Evolutionary conservation across 2,329 filamentous ascomycete species (phyloP).

Genomic region (Lasiodiplodia theobromae): DNA sequence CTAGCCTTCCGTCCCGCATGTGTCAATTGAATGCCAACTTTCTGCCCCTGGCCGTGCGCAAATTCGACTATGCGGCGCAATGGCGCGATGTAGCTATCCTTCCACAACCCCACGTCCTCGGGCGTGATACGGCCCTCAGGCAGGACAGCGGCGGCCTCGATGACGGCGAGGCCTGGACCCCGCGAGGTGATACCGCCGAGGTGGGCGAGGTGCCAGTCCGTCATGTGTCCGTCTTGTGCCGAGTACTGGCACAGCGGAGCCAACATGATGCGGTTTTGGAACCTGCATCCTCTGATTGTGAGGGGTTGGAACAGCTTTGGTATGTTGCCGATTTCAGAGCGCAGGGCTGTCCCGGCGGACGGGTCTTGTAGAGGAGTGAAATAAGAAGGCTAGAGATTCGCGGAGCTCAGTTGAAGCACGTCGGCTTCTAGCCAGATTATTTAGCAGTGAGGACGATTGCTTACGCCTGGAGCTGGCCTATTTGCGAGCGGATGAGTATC

Average conservation of each 20-base stretch:
- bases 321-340: slow-evolving; percentile 54
- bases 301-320: slow-evolving; percentile 68
- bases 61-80: slow-evolving; percentile 77
- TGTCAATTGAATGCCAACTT: slow-evolving; percentile 79
- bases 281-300: slow-evolving; percentile 63
- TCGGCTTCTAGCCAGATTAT: neutral
- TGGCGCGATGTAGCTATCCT: slow-evolving; percentile 79
- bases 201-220: slow-evolving; percentile 82
- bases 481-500: neutral
- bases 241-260: slow-evolving; percentile 73
- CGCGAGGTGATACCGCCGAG: slow-evolving; percentile 78
- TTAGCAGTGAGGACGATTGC: neutral
- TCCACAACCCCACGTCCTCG: slow-evolving; percentile 81
- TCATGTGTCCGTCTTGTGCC: slow-evolving; percentile 74
- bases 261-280: slow-evolving; percentile 72
- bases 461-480: neutral
- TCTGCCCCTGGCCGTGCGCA: slow-evolving; percentile 77
- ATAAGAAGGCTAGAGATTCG: slow-evolving; percentile 47
- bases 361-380: slow-evolving; percentile 57
- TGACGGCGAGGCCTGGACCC: slow-evolving; percentile 75
- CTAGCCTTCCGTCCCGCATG: slow-evolving; percentile 76
- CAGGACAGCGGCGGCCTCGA: slow-evolving; percentile 80
- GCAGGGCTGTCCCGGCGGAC: slow-evolving; percentile 55
- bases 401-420: neutral
- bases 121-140: slow-evolving; percentile 84